Evolutionary conservation across 805 yeast species (phyloP).

Genomic region (Spathaspora sp.): DNA sequence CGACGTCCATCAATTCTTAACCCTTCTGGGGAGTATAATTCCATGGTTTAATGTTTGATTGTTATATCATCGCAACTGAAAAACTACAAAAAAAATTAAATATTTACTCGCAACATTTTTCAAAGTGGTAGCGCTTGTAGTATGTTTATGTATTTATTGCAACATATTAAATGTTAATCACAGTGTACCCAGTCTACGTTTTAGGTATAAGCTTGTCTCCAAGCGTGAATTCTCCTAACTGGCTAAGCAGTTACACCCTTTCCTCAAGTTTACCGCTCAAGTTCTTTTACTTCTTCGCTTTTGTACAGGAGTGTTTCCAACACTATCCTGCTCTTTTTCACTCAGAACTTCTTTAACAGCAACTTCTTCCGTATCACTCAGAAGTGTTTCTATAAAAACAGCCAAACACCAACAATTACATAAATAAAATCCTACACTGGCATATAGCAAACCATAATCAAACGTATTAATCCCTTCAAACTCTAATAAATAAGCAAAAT

Average conservation of each 20-base stretch:
- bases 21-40: conserved; percentile 94
- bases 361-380: no score
- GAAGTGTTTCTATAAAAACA: conserved; percentile 37
- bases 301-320: not conserved
- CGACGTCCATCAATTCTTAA: conserved; percentile 90
- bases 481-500: conserved; percentile 73
- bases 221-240: no score
- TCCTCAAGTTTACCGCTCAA: no score
- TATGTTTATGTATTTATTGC: not conserved
- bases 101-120: not conserved
- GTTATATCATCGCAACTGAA: not conserved
- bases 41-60: conserved; percentile 38
- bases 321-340: not conserved
- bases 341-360: not conserved
- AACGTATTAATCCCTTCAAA: conserved; percentile 70
- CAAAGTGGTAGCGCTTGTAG: not conserved
- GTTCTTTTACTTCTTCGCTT: no score
- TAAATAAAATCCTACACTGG: conserved; percentile 57
- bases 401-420: conserved; percentile 61
- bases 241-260: no score
- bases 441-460: conserved; percentile 51
- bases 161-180: no score
- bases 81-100: not conserved
- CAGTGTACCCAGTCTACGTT: no score
- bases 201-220: no score